Conservation (phyloP, 768 basidiomycete genomes). For the Hygrophoropsis aurantiaca region DNA sequence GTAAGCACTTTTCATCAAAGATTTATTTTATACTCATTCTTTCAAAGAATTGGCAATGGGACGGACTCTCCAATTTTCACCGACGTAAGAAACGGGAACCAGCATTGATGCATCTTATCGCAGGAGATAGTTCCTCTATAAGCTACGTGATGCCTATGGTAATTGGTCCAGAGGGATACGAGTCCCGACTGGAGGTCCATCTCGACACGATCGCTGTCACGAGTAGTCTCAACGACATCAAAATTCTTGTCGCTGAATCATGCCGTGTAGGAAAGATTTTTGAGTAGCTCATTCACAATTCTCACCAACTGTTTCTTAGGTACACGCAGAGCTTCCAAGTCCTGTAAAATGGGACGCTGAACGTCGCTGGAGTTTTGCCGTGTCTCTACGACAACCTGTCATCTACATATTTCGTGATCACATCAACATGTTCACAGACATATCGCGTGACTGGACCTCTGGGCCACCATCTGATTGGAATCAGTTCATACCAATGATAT, state of each 20-base stretch:
- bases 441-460: conserved; percentile 89
- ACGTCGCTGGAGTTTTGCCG: conserved; percentile 76
- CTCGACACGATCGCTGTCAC: conserved; percentile 75
- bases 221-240: conserved; percentile 87
- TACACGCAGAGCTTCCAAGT: conserved; percentile 73
- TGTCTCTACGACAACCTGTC: conserved; percentile 68
- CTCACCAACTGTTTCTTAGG: conserved; percentile 34
- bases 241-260: conserved; percentile 72
- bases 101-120: conserved; percentile 69
- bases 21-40: neutral
- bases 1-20: conserved; percentile 31
- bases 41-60: conserved; percentile 89
- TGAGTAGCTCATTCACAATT: neutral
- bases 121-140: conserved; percentile 82
- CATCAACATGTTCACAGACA: conserved; percentile 89
- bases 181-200: conserved; percentile 77
- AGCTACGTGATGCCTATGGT: conserved; percentile 85
- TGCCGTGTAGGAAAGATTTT: conserved; percentile 56
- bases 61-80: conserved; percentile 52
- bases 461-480: conserved; percentile 80
- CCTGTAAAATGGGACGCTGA: conserved; percentile 81
- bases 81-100: conserved; percentile 60
- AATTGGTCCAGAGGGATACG: conserved; percentile 70
- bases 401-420: conserved; percentile 89
- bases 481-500: conserved; percentile 82